Evolutionary conservation across 192 early-diverging fungal species (phyloP), one percentile per base, ranked within the genome.

Genomic region (Rhizophagus prolifer): DNA sequence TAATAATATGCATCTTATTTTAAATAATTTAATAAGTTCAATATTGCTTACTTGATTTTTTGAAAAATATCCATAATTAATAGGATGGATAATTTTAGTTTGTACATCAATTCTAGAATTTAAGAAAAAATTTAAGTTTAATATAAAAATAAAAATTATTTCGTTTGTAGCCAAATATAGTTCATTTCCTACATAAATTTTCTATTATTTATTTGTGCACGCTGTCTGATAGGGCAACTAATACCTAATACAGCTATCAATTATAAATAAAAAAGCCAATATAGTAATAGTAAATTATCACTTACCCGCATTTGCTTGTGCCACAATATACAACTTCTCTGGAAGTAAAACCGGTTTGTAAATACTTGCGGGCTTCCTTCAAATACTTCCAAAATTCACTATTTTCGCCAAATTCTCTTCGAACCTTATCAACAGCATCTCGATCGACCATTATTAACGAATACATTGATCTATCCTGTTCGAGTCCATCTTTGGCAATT

Each of bases 391-490:
- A 88, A 13, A 89, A 61, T 2, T 78, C 74, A 0, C 67, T 46
- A 13, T 78, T 64, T 30, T 79, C 79, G n/a, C 79, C 81, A 21
- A 75, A 65, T 10, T 77, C 79, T 26, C 75, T 69, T 31, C 85
- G 70, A 38, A 88, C 47, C 58, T 81, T 59, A 10, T 85, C 81
- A 8, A 86, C 83, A n/a, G 80, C 80, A 9, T 86, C 81, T 46
- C 82, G 84, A 58, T 89, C 87, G 1, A 89, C 82, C 83, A 89
- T 79, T 30, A 87, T 86, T 74, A 89, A 79, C 2, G 82, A 87
- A 75, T 89, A 89, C 38, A 78, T 62, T 2, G 82, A 44, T 13
- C 76, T 80, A 9, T 79, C 73, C 2, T 50, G 25, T 38, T 62
- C 50, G 2, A 28, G 25, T n/a, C 31, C n/a, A 58, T 75, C 54